Evolutionary conservation across 129 eudicot genomes (phyloP), one percentile per base, ranked within the genome.

Genomic region (Saposhnikovia divaricata): DNA sequence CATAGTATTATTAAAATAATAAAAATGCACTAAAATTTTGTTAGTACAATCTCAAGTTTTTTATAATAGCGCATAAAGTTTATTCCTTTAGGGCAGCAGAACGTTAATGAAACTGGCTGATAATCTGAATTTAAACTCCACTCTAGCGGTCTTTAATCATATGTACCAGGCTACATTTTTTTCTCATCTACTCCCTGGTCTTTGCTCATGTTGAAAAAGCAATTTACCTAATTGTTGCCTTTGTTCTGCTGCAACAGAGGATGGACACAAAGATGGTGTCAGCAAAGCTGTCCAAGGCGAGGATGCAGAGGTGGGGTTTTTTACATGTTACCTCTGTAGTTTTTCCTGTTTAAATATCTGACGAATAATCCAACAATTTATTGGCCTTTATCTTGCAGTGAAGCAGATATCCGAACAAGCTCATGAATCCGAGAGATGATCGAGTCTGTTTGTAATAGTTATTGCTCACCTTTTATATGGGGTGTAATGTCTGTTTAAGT

Each of bases 361-460:
- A 44, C 15, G 0, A 1, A 7, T 8, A 1, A 27, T 27, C 14
- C 47, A 19, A 68, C 42, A 37, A 44, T 42, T 25, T 42, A 37
- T 53, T 50, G 46, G 21, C 68, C 45, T 40, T 74, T 44, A 18
- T 68, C 6, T 61, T 83, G 82, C 86, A 86, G 89, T 86, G 86
- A 86, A 71, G 79, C 74, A 77, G 82, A 48, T 21, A 57, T 78
- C 53, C 44, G 3, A 75, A 72, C n/a, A 79, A 28, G 77, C 46
- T 78, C 80, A 55, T 39, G 74, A 31, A 43, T 34, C 43, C 44
- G 19, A 13, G 77, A 18, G 81, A 73, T 48, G 70, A 72, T 77
- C 38, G 23, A 40, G 50, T 65, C 10, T 25, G 9, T 55, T 81
- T 44, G 39, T 63, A 9, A 59, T 65, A 75, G 50, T 27, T 44